Percentiles rank a stretch among this genome's conserved stretches.
Conservation (phyloP, 192 early-diverging fungal genomes). For the Chytriomyces sp. region DNA sequence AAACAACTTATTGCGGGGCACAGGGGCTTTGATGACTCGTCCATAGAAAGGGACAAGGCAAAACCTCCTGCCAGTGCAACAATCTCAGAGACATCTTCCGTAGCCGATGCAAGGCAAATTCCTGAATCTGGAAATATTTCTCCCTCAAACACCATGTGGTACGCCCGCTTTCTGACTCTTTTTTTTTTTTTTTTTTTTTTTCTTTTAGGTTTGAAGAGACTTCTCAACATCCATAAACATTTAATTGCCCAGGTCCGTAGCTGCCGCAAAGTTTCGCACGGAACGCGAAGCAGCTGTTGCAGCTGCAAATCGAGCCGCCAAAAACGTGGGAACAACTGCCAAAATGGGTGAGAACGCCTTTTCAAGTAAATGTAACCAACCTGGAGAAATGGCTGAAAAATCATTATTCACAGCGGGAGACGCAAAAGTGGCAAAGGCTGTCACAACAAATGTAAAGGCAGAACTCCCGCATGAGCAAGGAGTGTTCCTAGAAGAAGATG, state of each 20-base stretch:
- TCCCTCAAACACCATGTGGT: slow-evolving; percentile 38
- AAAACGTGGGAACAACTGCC: slow-evolving; percentile 26
- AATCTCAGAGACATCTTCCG: not conserved
- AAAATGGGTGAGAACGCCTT: slow-evolving; percentile 14
- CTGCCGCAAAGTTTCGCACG: slow-evolving; percentile 8
- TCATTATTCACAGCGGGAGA: slow-evolving; percentile 1
- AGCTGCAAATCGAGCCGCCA: slow-evolving; percentile 23
- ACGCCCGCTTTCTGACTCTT: not conserved
- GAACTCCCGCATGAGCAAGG: slow-evolving; percentile 11
- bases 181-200: slow-evolving; percentile 3
- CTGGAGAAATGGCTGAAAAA: not conserved
- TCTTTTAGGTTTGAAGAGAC: not conserved
- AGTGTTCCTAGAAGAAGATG: slow-evolving; percentile 25
- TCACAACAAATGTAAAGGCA: not conserved
- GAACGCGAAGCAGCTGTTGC: slow-evolving; percentile 28
- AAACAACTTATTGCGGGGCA: not conserved
- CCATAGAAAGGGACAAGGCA: not conserved
- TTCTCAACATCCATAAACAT: not conserved
- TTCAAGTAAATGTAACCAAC: not conserved
- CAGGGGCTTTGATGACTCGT: not conserved
- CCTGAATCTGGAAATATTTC: slow-evolving; percentile 33
- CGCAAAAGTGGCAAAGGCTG: slow-evolving; percentile 17
- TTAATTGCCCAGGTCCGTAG: slow-evolving; percentile 20
- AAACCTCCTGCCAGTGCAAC: not conserved
- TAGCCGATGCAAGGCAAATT: slow-evolving; percentile 16